These are phyloP conservation scores for Escovopsis sp. DNA, from an alignment of 2,329 filamentous ascomycete species.

Conservation along the genomic window DNA sequence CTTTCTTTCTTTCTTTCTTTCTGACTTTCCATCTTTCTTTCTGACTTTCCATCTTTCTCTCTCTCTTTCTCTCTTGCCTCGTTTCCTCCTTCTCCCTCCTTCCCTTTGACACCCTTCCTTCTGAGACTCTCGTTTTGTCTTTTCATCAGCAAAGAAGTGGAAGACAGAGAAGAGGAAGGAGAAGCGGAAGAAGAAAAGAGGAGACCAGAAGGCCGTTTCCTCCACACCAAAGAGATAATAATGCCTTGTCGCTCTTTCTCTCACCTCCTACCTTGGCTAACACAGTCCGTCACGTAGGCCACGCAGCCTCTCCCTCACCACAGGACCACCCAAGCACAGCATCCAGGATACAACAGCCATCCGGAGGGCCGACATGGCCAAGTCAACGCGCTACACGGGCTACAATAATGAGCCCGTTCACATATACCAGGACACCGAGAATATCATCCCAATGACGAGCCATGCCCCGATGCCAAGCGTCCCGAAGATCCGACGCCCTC, in stretches of 20 bases:
- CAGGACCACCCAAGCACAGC: constrained; percentile 1
- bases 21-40: neutral
- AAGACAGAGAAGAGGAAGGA: too few species aligned
- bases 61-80: neutral
- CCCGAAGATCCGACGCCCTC: constrained; percentile 31
- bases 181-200: too few species aligned
- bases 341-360: constrained; percentile 5
- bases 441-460: constrained; percentile 34
- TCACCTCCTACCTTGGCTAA: neutral
- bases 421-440: constrained; percentile 38
- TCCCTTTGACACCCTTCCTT: too few species aligned
- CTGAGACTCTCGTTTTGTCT: too few species aligned
- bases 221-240: neutral
- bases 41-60: neutral
- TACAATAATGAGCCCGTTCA: constrained; percentile 30
- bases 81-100: too few species aligned
- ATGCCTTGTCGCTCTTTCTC: neutral
- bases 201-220: neutral
- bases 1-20: constrained; percentile 1
- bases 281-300: neutral
- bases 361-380: constrained; percentile 35
- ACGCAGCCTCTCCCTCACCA: neutral
- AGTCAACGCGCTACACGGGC: constrained; percentile 31
- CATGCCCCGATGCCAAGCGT: constrained; percentile 41
- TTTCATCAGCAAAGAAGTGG: too few species aligned